phyloP scores from a whole-genome alignment of 2,329 filamentous ascomycete genomes.

The Nigrograna mackinnonii region DNA sequence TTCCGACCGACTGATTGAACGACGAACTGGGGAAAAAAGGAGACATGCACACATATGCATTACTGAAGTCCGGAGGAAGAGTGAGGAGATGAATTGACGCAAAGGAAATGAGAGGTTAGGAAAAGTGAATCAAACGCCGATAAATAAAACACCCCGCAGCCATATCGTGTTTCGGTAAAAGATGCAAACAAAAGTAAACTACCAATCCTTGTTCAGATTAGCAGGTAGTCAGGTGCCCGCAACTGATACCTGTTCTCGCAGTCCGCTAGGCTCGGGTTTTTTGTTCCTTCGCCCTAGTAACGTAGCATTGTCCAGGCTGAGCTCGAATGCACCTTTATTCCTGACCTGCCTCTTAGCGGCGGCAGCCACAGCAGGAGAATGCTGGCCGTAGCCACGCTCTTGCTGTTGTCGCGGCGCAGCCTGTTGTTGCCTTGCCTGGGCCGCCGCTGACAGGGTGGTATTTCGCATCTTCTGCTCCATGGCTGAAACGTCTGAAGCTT shows the following conservation, averaged over 20 bases:
- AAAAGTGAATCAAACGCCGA: background rate
- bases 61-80: background rate
- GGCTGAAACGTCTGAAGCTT: slow-evolving; percentile 65
- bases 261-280: slow-evolving; percentile 49
- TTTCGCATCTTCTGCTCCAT: slow-evolving; percentile 89
- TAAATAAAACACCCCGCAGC: background rate
- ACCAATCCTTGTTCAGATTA: slow-evolving; percentile 32
- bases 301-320: slow-evolving; percentile 89
- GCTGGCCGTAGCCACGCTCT: slow-evolving; percentile 81
- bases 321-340: slow-evolving; percentile 84
- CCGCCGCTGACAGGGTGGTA: slow-evolving; percentile 72
- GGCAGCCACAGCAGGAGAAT: slow-evolving; percentile 80
- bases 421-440: slow-evolving; percentile 60
- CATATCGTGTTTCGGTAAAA: too few species aligned
- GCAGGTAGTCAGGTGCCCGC: slow-evolving; percentile 36
- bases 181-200: slow-evolving; percentile 3
- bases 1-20: too few species aligned
- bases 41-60: slow-evolving; percentile 3
- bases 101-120: background rate
- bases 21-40: too few species aligned
- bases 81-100: background rate
- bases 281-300: slow-evolving; percentile 74
- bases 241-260: slow-evolving; percentile 48
- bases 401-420: slow-evolving; percentile 59
- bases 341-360: slow-evolving; percentile 81